These are phyloP conservation scores for Komagataella pastoris DNA, from an alignment of 805 yeast genomes.

Conservation along the genomic window DNA sequence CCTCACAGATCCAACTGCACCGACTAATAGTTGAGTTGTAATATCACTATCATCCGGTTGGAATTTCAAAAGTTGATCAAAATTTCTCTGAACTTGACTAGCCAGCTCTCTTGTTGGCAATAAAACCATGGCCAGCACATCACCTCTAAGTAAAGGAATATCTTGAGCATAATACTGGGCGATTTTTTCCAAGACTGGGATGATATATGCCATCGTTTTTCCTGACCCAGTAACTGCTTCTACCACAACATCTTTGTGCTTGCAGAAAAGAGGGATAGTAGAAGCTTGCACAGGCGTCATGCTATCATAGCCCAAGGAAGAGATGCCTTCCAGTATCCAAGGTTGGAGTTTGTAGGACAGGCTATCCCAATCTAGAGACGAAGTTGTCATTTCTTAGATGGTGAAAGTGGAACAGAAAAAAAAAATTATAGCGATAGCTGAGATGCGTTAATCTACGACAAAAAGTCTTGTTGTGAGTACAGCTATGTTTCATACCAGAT, in stretches of 20 bases:
- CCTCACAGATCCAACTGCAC: slow-evolving; percentile 46
- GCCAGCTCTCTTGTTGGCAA: slow-evolving; percentile 62
- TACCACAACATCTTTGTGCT: slow-evolving; percentile 85
- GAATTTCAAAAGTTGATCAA: slow-evolving; percentile 47
- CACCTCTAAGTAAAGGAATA: slow-evolving; percentile 21
- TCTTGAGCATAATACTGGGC: slow-evolving; percentile 20
- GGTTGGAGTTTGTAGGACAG: slow-evolving; percentile 68
- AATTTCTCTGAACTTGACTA: slow-evolving; percentile 52
- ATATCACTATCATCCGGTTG: slow-evolving; percentile 37
- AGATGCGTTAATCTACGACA: not conserved
- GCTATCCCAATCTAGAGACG: slow-evolving; percentile 50
- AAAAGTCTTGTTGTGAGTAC: not conserved
- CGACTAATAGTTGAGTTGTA: slow-evolving; percentile 49
- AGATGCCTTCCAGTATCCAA: slow-evolving; percentile 72
- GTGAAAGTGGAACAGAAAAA: not conserved
- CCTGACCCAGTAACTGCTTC: slow-evolving; percentile 95
- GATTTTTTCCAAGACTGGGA: slow-evolving; percentile 77
- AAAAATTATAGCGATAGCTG: not conserved
- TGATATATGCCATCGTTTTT: slow-evolving; percentile 80
- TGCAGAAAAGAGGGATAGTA: slow-evolving; percentile 84
- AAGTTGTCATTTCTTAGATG: slow-evolving; percentile 5
- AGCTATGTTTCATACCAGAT: not conserved
- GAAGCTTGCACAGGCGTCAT: slow-evolving; percentile 88
- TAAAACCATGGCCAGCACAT: slow-evolving; percentile 46
- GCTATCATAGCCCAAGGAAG: slow-evolving; percentile 62